Base-by-base conservation (phyloP, 78 protist genomes). In the Capsaspora owczarzaki region DNA sequence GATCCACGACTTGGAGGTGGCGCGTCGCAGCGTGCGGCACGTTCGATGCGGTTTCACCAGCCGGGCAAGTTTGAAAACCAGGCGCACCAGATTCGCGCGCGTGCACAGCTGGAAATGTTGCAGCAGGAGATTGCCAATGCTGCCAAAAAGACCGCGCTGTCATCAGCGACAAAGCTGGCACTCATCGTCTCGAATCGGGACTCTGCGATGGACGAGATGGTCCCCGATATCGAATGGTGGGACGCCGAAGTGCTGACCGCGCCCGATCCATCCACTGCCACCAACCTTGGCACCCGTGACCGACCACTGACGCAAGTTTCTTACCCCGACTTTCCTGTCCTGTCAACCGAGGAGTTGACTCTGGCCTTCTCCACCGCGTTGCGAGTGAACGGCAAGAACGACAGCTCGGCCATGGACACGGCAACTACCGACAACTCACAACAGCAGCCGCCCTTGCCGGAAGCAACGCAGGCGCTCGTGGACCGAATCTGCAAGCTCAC, bases 141-240 rank as follows among this genome's bases (percentile, higher is more conserved):
- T 4, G 72, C 72, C n/a, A 63, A 35, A 63, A 63, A 29, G 41
- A 35, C 33, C 72, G 41, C 23, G n/a, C 43, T 63, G 33, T 20
- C n/a, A 10, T 35, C 6, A 14, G 41, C 72, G 19, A 63, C 35
- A 41, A 35, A 41, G 4, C 4, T 29, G 66, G 41, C 72, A 31
- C 19, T 41, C 43, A 10, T 56, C 25, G 66, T 56, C n/a, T 16
- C 20, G 29, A n/a, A n/a, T n/a, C n/a, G n/a, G n/a, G 72, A 63
- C 25, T 41, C 43, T 8, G 20, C 69, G 8, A 41, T 35, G 42
- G 72, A 8, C 41, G 72, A 63, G 41, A 41, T 33, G 2, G 72
- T 63, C n/a, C 72, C 72, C 41, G 72, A 63, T 14, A 25, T 63
- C 10, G 72, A 63, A 41, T 63, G 72, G 72, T 63, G 72, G 72